These are phyloP conservation scores for Mikania micrantha DNA, from an alignment of 129 eudicot species.

Conservation along the genomic window DNA sequence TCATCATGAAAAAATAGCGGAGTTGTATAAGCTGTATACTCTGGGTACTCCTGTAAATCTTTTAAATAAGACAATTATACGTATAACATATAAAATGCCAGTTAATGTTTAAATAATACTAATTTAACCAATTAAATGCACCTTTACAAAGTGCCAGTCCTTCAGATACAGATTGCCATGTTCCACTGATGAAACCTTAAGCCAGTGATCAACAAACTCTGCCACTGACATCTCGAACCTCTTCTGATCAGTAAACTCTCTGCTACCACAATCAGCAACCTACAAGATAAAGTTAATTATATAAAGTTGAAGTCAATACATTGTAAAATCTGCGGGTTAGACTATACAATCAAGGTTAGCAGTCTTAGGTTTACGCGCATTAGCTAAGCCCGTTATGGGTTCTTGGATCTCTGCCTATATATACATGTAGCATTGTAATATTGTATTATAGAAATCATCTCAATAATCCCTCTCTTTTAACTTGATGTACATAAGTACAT, in stretches of 20 bases:
- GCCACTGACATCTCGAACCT: conserved; percentile 76
- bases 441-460: too few relatives aligned
- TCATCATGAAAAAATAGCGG: conserved; percentile 73
- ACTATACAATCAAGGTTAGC: not conserved
- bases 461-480: not conserved
- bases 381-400: too few relatives aligned
- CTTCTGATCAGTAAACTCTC: conserved; percentile 75
- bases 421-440: too few relatives aligned
- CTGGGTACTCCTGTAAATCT: conserved; percentile 80
- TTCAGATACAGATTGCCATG: conserved; percentile 54
- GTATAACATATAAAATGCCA: not conserved
- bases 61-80: conserved; percentile 3
- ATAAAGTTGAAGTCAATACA: not conserved
- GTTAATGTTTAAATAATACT: conserved; percentile 1
- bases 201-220: conserved; percentile 60
- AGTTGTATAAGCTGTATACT: conserved; percentile 69
- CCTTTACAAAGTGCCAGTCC: conserved; percentile 99
- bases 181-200: conserved; percentile 15
- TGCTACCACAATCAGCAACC: conserved; percentile 86
- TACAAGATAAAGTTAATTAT: conserved; percentile 18
- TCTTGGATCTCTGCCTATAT: too few relatives aligned
- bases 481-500: not conserved
- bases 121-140: conserved; percentile 15
- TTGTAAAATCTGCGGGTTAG: not conserved
- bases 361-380: too few relatives aligned